Evolutionary conservation across 371 early-diverging fungal genomes (phyloP).

Genomic region (Capillidium heterosporum): DNA sequence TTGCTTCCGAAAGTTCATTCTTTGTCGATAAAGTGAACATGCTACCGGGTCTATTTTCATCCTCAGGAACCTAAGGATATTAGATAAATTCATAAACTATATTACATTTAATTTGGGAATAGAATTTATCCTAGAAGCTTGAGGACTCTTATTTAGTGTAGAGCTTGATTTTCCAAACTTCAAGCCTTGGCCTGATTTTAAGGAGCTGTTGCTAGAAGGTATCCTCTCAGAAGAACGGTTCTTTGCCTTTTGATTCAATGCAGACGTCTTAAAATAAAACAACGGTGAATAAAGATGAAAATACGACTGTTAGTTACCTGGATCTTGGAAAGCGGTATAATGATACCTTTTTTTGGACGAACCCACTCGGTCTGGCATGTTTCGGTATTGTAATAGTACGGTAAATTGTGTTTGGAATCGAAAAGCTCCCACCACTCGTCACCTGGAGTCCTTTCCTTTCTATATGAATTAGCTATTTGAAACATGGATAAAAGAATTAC

Average conservation of each 20-base stretch:
- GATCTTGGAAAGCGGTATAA: constrained; percentile 60
- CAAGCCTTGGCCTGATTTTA: too few species aligned
- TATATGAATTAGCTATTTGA: constrained; percentile 7
- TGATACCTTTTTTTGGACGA: constrained; percentile 43
- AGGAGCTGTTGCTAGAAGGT: not conserved
- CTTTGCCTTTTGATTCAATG: not conserved
- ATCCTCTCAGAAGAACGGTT: not conserved
- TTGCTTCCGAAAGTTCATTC: not conserved
- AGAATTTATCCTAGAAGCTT: not conserved
- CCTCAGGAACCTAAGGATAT: not conserved
- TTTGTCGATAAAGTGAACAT: not conserved
- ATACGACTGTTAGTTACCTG: constrained; percentile 17
- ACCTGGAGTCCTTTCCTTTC: constrained; percentile 34
- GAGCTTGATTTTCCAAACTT: too few species aligned
- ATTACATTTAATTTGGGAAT: too few species aligned
- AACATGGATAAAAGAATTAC: constrained; percentile 14
- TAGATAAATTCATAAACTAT: not conserved
- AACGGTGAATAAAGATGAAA: not conserved
- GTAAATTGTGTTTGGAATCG: constrained; percentile 59
- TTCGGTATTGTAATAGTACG: constrained; percentile 76
- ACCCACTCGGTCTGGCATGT: constrained; percentile 75
- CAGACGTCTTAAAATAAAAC: not conserved
- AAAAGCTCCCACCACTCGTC: constrained; percentile 92
- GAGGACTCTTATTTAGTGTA: not conserved
- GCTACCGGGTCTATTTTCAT: constrained; percentile 3